phyloP scores from a whole-genome alignment of 202 grass and related monocot species.

The Zizania palustris region DNA sequence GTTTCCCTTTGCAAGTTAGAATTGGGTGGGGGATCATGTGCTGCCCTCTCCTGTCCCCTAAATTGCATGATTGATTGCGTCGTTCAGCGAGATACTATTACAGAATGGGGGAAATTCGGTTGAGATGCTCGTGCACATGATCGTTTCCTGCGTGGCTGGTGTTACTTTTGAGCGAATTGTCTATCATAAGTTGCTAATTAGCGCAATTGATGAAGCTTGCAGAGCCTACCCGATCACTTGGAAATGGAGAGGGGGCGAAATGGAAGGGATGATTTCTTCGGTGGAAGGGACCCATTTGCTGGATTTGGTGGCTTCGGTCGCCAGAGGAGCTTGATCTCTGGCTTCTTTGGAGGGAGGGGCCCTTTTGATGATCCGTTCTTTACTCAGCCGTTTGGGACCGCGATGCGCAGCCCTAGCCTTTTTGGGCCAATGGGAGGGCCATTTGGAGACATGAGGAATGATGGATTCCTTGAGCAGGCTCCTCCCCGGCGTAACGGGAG shows the following conservation, averaged over 20 bases:
- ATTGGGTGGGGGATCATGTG: neutral
- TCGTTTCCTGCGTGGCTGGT: neutral
- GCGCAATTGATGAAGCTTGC: neutral
- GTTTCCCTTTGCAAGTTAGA: neutral
- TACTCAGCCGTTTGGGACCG: constrained; percentile 68
- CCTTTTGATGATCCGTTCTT: constrained; percentile 95
- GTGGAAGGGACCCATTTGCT: constrained; percentile 62
- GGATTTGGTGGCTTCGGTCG: constrained; percentile 66
- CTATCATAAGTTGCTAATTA: neutral
- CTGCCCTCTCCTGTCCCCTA: neutral
- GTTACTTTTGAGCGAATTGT: neutral
- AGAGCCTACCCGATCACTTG: neutral
- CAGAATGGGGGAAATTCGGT: neutral
- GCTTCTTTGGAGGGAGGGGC: constrained; percentile 77
- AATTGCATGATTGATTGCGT: neutral
- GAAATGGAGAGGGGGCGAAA: constrained; percentile 75
- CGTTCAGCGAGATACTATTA: neutral
- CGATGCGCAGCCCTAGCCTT: constrained; percentile 51
- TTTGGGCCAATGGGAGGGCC: constrained; percentile 38
- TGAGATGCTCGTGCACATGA: neutral
- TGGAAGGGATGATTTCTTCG: constrained; percentile 52
- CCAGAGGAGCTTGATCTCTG: constrained; percentile 52
- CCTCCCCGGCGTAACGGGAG: constrained; percentile 31
- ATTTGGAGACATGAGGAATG: constrained; percentile 42
- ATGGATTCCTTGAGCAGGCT: constrained; percentile 58